Percentiles rank a stretch among this genome's conserved stretches.
Evolutionary conservation across 148 eudicot genomes (phyloP).

Genomic region (Rhododendron ferrugineum): DNA sequence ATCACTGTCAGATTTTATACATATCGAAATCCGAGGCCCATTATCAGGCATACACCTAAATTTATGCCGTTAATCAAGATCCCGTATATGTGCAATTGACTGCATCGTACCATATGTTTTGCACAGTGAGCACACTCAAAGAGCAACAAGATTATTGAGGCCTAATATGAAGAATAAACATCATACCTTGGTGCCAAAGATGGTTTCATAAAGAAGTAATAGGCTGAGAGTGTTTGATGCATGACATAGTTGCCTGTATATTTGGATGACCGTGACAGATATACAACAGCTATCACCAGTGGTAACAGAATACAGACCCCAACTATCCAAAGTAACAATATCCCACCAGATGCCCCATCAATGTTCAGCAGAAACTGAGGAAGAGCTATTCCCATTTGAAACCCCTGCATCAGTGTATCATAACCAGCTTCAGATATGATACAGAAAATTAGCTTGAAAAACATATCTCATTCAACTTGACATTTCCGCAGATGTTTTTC

Average conservation of each 20-base stretch:
- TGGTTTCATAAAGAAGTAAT: conserved; percentile 76
- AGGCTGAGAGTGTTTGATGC: conserved; percentile 71
- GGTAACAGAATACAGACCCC: conserved; percentile 85
- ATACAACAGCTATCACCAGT: conserved; percentile 67
- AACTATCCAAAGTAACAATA: conserved; percentile 71
- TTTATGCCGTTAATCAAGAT: neutral
- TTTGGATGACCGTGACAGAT: conserved; percentile 72
- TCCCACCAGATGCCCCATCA: conserved; percentile 81
- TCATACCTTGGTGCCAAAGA: conserved; percentile 85
- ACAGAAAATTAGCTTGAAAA: neutral
- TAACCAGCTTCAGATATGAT: neutral
- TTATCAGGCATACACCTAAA: neutral
- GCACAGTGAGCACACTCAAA: neutral
- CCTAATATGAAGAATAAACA: conserved; percentile 3
- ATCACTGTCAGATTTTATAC: neutral
- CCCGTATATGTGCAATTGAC: neutral
- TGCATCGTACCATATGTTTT: neutral
- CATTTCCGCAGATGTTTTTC: neutral
- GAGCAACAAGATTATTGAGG: neutral
- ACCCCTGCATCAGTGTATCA: conserved; percentile 52
- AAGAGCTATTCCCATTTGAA: conserved; percentile 96
- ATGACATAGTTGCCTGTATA: conserved; percentile 81
- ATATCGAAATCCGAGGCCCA: neutral
- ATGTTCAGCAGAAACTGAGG: conserved; percentile 78
- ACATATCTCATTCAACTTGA: neutral